These are phyloP conservation scores for Echinochloa phyllopogon DNA, from an alignment of 176 grass and related monocot genomes.

Conservation along the genomic window DNA sequence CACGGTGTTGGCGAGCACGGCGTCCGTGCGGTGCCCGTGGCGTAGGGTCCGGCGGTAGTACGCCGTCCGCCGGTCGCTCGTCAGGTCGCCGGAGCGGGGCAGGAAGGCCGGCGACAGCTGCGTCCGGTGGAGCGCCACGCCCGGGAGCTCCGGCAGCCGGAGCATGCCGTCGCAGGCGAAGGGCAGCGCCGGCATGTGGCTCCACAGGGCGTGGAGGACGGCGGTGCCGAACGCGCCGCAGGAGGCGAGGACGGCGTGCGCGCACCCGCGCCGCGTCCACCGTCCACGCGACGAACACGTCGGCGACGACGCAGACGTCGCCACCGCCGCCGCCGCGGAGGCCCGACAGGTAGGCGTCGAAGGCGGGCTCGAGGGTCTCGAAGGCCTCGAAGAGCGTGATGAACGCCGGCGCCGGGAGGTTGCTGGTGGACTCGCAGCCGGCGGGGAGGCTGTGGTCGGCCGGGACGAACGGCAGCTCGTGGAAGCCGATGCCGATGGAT, in stretches of 20 bases:
- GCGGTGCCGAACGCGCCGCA: slow-evolving; percentile 40
- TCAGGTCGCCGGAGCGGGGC: background rate
- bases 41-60: background rate
- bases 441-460: slow-evolving; percentile 53
- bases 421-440: slow-evolving; percentile 31
- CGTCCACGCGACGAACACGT: slow-evolving; percentile 54
- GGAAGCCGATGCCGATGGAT: background rate
- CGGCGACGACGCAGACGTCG: slow-evolving; percentile 46
- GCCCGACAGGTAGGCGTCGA: slow-evolving; percentile 41
- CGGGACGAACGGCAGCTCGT: slow-evolving; percentile 50
- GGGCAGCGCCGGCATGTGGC: background rate
- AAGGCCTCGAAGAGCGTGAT: slow-evolving; percentile 41
- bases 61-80: slow-evolving; percentile 5
- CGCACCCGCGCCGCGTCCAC: slow-evolving; percentile 6
- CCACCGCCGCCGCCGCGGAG: background rate
- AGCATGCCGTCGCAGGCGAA: background rate
- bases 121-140: background rate
- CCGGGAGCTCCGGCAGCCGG: background rate
- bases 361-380: slow-evolving; percentile 46
- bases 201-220: slow-evolving; percentile 1
- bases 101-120: slow-evolving; percentile 22
- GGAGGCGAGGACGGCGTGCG: slow-evolving; percentile 35
- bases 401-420: slow-evolving; percentile 39
- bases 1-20: slow-evolving; percentile 41
- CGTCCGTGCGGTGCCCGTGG: background rate